Percentiles rank a stretch among this genome's conserved stretches.
These are phyloP conservation scores for Suhomyces bolitotheri DNA, from an alignment of 1,139 yeast species.

Conservation along the genomic window DNA sequence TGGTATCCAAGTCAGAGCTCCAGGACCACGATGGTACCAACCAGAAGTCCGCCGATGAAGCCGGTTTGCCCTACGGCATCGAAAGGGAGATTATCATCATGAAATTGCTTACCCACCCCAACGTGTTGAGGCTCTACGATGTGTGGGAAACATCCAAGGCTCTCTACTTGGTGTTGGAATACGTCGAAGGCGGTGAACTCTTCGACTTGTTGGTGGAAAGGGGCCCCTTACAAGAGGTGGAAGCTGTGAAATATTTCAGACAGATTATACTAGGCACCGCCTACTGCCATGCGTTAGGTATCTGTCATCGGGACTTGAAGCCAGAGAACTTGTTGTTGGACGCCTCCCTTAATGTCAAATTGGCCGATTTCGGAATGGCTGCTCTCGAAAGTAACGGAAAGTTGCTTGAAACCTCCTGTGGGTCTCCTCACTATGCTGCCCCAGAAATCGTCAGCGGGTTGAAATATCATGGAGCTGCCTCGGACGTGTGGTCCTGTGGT, in stretches of 20 bases:
- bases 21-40: slow-evolving; percentile 39
- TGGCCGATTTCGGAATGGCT: slow-evolving; percentile 89
- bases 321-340: slow-evolving; percentile 76
- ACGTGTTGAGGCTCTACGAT: slow-evolving; percentile 72
- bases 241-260: slow-evolving; percentile 73
- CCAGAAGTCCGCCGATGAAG: slow-evolving; percentile 40
- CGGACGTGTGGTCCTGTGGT: slow-evolving; percentile 88
- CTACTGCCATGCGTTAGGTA: slow-evolving; percentile 79
- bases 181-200: slow-evolving; percentile 82
- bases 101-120: slow-evolving; percentile 76
- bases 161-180: slow-evolving; percentile 70
- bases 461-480: slow-evolving; percentile 78
- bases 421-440: slow-evolving; percentile 86
- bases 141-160: slow-evolving; percentile 85
- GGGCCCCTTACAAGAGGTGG: slow-evolving; percentile 75
- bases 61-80: slow-evolving; percentile 73
- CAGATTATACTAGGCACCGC: slow-evolving; percentile 77
- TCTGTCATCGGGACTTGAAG: slow-evolving; percentile 79
- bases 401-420: slow-evolving; percentile 76
- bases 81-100: slow-evolving; percentile 81
- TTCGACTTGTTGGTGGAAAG: slow-evolving; percentile 75
- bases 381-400: slow-evolving; percentile 74
- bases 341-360: slow-evolving; percentile 64
- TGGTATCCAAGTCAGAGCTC: slow-evolving; percentile 65
- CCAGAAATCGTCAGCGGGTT: slow-evolving; percentile 82